Evolutionary conservation across 2,329 filamentous ascomycete species (phyloP).

Genomic region (Falciphora oryzae): DNA sequence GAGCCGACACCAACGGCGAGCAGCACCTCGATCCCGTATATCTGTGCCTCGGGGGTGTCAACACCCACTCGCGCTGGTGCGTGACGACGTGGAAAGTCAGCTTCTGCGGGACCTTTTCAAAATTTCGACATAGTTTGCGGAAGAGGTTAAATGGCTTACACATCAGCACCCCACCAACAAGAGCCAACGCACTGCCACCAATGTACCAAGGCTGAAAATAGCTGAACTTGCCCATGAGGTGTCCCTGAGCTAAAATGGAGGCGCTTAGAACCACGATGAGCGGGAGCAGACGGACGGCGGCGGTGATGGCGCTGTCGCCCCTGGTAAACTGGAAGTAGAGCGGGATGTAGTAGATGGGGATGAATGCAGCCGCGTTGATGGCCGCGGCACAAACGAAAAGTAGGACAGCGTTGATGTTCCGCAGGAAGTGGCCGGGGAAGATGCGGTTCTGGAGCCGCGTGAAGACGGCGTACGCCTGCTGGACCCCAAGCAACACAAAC

Average conservation of each 20-base stretch:
- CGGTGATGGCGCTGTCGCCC: slow-evolving; percentile 30
- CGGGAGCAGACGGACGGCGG: slow-evolving; percentile 33
- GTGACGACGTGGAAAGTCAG: too few species aligned
- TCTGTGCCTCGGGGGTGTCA: background rate
- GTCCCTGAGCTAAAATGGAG: background rate
- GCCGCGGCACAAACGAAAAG: too few species aligned
- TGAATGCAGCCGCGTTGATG: too few species aligned
- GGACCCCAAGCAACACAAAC: slow-evolving; percentile 35
- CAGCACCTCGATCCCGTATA: background rate
- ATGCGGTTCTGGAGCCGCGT: background rate
- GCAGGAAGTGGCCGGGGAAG: background rate
- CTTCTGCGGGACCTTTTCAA: too few species aligned
- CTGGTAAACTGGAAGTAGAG: slow-evolving; percentile 44
- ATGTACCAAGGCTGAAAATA: slow-evolving; percentile 15
- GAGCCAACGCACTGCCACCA: too few species aligned
- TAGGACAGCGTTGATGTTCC: background rate
- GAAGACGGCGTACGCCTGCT: slow-evolving; percentile 28
- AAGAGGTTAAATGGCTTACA: too few species aligned
- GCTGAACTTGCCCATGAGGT: slow-evolving; percentile 11
- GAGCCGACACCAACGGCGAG: background rate
- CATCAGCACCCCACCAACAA: background rate
- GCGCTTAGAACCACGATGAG: slow-evolving; percentile 21
- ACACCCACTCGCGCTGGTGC: too few species aligned
- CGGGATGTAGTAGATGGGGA: slow-evolving; percentile 42
- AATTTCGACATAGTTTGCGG: too few species aligned